Evolutionary conservation across 2,329 filamentous ascomycete species (phyloP).

Genomic region (Trichoderma arundinaceum): DNA sequence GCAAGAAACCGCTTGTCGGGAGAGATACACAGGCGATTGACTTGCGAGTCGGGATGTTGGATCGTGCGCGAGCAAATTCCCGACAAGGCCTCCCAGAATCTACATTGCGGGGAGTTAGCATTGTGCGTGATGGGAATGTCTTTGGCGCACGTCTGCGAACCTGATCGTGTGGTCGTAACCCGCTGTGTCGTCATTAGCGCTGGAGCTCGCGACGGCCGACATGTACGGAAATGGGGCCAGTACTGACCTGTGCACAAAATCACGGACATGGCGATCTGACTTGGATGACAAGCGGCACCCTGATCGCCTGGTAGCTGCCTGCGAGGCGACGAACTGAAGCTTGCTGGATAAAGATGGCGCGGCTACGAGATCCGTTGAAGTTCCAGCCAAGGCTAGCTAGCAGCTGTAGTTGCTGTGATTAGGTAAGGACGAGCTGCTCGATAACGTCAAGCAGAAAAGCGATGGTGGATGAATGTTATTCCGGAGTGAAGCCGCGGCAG

Average conservation of each 20-base stretch:
- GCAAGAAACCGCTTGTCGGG: conserved; percentile 97
- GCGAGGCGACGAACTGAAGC: not conserved
- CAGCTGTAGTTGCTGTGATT: not conserved
- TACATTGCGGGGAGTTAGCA: conserved; percentile 45
- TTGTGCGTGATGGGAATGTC: conserved; percentile 1
- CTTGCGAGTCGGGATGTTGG: conserved; percentile 96
- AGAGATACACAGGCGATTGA: conserved; percentile 97
- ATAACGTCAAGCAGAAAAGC: not conserved
- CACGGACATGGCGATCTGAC: conserved; percentile 57
- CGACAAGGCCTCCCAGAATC: conserved; percentile 98
- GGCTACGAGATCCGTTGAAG: conserved; percentile 13
- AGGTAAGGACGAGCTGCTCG: conserved; percentile 10
- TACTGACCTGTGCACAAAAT: conserved; percentile 66
- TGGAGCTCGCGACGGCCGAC: not conserved
- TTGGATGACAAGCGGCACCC: not conserved
- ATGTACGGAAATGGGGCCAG: not conserved
- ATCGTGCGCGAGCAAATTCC: conserved; percentile 98
- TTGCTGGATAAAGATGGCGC: not conserved
- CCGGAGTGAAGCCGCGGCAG: conserved; percentile 10
- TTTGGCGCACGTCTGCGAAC: conserved; percentile 43
- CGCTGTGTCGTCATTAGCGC: conserved; percentile 46
- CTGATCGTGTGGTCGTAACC: conserved; percentile 69
- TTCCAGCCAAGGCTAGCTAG: not conserved
- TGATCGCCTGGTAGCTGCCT: conserved; percentile 6
- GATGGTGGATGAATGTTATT: not conserved